A percentile compares a stretch with the other conserved stretches of the same genome.
Conservation (phyloP, 176 grass and related monocot species). For the Eremochloa ophiuroides region DNA sequence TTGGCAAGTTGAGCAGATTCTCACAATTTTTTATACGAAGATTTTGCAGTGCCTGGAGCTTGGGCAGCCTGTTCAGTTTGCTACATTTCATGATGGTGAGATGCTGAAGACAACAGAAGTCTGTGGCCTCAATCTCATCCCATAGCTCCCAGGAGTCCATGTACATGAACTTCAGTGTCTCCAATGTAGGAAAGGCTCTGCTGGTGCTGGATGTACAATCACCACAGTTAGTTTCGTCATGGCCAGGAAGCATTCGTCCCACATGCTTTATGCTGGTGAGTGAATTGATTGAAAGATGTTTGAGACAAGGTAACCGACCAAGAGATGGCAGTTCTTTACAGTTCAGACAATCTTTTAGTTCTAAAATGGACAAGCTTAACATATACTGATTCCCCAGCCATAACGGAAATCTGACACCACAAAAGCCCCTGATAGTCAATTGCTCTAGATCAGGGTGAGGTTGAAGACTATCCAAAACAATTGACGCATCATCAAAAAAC, state of each 20-base stretch:
- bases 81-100: constrained; percentile 31
- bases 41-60: constrained; percentile 7
- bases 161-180: constrained; percentile 26
- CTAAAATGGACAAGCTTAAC: constrained; percentile 24
- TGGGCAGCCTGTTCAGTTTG: constrained; percentile 31
- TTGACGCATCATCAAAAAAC: constrained; percentile 17
- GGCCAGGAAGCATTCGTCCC: constrained; percentile 26
- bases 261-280: constrained; percentile 32
- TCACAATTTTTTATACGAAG: constrained; percentile 22
- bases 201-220: neutral
- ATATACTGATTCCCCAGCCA: constrained; percentile 36
- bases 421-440: constrained; percentile 21
- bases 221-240: neutral
- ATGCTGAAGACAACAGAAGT: constrained; percentile 31
- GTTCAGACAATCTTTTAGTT: constrained; percentile 25
- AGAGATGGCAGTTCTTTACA: constrained; percentile 33
- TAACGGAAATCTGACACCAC: constrained; percentile 30
- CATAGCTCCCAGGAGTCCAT: constrained; percentile 51
- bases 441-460: constrained; percentile 22
- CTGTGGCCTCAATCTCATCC: constrained; percentile 24
- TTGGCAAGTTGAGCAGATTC: constrained; percentile 14
- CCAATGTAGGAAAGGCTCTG: constrained; percentile 38
- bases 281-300: constrained; percentile 29
- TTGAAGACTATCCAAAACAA: constrained; percentile 16
- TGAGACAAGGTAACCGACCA: constrained; percentile 37